These are phyloP conservation scores for Coemansia sp. DNA, from an alignment of 192 early-diverging fungal species.

Conservation along the genomic window DNA sequence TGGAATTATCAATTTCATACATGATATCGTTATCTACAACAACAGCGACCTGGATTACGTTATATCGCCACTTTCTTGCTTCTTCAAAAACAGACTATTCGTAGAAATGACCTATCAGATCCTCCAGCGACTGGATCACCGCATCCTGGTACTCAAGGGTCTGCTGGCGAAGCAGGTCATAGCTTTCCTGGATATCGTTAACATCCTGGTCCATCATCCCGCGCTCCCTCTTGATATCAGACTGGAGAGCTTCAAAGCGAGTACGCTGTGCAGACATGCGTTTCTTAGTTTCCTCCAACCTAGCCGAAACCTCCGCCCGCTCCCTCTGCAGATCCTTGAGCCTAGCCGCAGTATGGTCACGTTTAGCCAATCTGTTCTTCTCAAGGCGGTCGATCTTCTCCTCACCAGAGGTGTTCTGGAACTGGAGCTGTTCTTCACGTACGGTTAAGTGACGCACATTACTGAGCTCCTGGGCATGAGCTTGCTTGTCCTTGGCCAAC, in stretches of 20 bases:
- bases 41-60: no score
- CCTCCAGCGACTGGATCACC: conserved; percentile 49
- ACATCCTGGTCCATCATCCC: conserved; percentile 33
- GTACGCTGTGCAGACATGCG: conserved; percentile 37
- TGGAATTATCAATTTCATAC: no score
- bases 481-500: conserved; percentile 28
- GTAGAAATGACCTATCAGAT: conserved; percentile 41
- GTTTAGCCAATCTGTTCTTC: conserved; percentile 33
- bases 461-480: conserved; percentile 16
- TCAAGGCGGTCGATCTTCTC: conserved; percentile 53
- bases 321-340: conserved; percentile 39
- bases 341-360: conserved; percentile 23
- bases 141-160: conserved; percentile 51
- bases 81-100: conserved; percentile 15
- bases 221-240: conserved; percentile 29
- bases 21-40: no score
- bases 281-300: conserved; percentile 32
- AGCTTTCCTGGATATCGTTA: conserved; percentile 39
- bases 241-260: conserved; percentile 35
- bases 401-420: conserved; percentile 43
- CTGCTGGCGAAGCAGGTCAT: conserved; percentile 46
- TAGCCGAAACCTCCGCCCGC: conserved; percentile 23
- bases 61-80: no score
- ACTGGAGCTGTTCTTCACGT: conserved; percentile 47
- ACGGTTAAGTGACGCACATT: conserved; percentile 31